Evolutionary conservation across 2,329 filamentous ascomycete genomes (phyloP).

Genomic region (Penicillium sp.): DNA sequence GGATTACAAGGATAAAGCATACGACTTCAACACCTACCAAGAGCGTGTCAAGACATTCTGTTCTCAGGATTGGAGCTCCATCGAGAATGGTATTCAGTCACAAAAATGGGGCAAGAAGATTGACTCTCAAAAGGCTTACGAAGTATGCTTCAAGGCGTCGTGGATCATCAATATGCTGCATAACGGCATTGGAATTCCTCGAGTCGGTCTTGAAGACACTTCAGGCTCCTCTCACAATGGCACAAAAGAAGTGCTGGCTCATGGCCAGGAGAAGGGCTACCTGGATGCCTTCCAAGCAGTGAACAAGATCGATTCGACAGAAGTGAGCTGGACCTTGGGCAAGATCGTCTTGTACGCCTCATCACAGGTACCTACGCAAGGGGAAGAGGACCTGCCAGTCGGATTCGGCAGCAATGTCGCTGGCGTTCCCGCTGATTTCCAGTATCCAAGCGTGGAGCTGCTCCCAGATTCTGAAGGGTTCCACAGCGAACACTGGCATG

Average conservation of each 20-base stretch:
- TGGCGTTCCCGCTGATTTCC: constrained; percentile 69
- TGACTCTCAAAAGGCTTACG: constrained; percentile 65
- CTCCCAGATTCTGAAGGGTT: constrained; percentile 30
- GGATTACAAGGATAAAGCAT: constrained; percentile 70
- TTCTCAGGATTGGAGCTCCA: constrained; percentile 71
- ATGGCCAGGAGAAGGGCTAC: constrained; percentile 68
- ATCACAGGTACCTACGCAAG: constrained; percentile 69
- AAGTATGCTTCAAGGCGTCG: constrained; percentile 95
- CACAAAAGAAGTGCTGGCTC: constrained; percentile 64
- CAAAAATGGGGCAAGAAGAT: constrained; percentile 72
- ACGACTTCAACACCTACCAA: constrained; percentile 88
- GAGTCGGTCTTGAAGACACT: constrained; percentile 68
- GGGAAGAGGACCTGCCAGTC: constrained; percentile 63
- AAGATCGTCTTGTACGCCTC: constrained; percentile 95
- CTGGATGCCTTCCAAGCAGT: constrained; percentile 85
- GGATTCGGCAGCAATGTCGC: constrained; percentile 85
- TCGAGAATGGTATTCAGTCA: constrained; percentile 60
- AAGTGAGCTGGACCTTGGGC: constrained; percentile 95
- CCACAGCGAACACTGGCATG: constrained; percentile 53
- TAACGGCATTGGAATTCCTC: constrained; percentile 88
- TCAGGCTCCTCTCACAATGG: constrained; percentile 57
- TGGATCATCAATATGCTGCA: constrained; percentile 97
- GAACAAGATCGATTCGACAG: constrained; percentile 82
- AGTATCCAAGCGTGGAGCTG: constrained; percentile 56
- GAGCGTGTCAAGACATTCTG: constrained; percentile 80